phyloP scores from a whole-genome alignment of 352 stramenopile species.

The Globisporangium uncinulatum region DNA sequence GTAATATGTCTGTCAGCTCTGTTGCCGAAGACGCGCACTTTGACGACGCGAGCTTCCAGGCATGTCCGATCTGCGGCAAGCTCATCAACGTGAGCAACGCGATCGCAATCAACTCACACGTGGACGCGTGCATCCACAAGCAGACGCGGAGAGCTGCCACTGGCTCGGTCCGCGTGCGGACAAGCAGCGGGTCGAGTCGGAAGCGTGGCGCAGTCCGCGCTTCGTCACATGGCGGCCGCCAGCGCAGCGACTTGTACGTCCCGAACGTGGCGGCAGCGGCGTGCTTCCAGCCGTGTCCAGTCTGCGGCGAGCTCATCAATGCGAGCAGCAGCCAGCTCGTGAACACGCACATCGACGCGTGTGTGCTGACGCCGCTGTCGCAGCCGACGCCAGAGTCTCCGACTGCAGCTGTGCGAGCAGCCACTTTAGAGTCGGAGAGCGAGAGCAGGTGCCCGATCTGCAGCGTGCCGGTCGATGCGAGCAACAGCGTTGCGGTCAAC shows the following conservation, averaged over 20 bases:
- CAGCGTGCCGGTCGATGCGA: slow-evolving; percentile 11
- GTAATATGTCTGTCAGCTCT: no score
- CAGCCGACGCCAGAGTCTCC: not conserved
- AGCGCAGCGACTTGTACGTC: not conserved
- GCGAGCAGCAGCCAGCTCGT: slow-evolving; percentile 36
- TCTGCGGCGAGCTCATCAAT: slow-evolving; percentile 50
- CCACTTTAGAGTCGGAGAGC: not conserved
- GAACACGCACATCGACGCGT: slow-evolving; percentile 61
- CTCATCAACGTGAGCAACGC: slow-evolving; percentile 42
- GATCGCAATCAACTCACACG: slow-evolving; percentile 58
- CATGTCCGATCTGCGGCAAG: slow-evolving; percentile 56
- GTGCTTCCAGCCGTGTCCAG: slow-evolving; percentile 37
- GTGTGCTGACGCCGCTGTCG: slow-evolving; percentile 13
- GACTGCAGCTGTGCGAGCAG: not conserved
- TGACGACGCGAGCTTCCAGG: slow-evolving; percentile 17
- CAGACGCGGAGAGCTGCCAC: not conserved
- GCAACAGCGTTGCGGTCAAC: slow-evolving; percentile 16
- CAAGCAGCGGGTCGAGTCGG: not conserved
- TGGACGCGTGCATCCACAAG: slow-evolving; percentile 41
- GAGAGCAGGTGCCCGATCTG: slow-evolving; percentile 18
- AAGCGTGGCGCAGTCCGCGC: not conserved
- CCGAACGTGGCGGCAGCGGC: no score
- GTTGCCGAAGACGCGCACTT: not conserved
- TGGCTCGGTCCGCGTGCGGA: not conserved
- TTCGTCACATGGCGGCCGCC: not conserved